Conservation (phyloP, 768 basidiomycete genomes). For the Amanita rimosa region DNA sequence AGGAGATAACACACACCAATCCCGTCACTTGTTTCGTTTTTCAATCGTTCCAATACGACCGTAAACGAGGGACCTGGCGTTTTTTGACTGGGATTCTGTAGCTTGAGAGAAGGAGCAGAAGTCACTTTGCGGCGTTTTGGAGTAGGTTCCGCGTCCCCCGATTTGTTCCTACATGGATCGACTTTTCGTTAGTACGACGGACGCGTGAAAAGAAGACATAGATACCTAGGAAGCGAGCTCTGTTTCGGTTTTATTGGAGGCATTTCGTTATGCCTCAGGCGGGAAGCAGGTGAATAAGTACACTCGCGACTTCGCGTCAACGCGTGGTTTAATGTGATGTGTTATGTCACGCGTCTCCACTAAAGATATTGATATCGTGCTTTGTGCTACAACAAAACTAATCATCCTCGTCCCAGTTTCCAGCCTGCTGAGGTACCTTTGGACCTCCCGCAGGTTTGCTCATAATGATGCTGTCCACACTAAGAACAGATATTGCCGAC, state of each 20-base stretch:
- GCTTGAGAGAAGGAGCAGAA: conserved; percentile 25
- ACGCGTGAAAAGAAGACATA: not conserved
- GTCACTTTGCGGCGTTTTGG: conserved; percentile 45
- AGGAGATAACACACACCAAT: conserved; percentile 24
- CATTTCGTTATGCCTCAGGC: not conserved
- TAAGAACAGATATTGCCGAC: conserved; percentile 81
- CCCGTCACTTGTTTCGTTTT: conserved; percentile 35
- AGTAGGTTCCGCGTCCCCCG: conserved; percentile 22
- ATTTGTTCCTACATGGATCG: not conserved
- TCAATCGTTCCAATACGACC: conserved; percentile 52
- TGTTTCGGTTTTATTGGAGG: not conserved
- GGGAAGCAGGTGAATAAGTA: too few species aligned
- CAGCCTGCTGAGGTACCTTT: conserved; percentile 77
- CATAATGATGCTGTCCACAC: conserved; percentile 97
- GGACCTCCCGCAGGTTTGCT: conserved; percentile 88
- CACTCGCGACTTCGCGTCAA: too few species aligned
- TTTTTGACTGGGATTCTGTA: conserved; percentile 25
- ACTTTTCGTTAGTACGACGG: not conserved
- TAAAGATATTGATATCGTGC: not conserved
- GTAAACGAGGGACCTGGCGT: conserved; percentile 43
- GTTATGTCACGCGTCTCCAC: conserved; percentile 5
- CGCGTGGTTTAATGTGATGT: too few species aligned
- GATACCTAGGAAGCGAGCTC: not conserved
- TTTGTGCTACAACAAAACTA: conserved; percentile 13
- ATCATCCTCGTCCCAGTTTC: conserved; percentile 81